Conservation (phyloP, 352 stramenopile species). For the Phytophthora pseudosyringae region DNA sequence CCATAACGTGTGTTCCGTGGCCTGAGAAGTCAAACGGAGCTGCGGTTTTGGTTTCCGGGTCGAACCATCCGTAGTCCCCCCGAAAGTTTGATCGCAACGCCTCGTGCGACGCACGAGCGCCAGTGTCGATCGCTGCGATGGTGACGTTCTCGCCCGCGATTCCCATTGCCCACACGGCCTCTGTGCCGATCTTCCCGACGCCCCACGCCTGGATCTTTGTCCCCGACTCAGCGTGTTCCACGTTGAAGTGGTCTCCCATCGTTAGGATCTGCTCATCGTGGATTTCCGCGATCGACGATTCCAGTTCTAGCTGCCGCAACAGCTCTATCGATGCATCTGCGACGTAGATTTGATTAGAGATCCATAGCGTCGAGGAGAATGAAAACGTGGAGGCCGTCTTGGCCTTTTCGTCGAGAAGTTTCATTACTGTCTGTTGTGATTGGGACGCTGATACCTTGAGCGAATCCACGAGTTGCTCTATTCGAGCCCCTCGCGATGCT, state of each 20-base stretch:
- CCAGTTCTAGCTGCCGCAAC: slow-evolving; percentile 25
- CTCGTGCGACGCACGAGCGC: slow-evolving; percentile 45
- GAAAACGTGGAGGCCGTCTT: slow-evolving; percentile 11
- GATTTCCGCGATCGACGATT: slow-evolving; percentile 41
- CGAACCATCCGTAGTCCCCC: slow-evolving; percentile 30
- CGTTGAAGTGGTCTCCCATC: slow-evolving; percentile 27
- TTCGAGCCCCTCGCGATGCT: slow-evolving; percentile 24
- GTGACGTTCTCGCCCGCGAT: slow-evolving; percentile 38
- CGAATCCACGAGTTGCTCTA: slow-evolving; percentile 26
- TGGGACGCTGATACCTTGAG: slow-evolving; percentile 21
- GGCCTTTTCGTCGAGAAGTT: slow-evolving; percentile 26
- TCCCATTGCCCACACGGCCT: slow-evolving; percentile 39
- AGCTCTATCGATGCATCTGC: slow-evolving; percentile 33
- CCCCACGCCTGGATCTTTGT: slow-evolving; percentile 32
- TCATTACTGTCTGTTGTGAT: slow-evolving; percentile 14
- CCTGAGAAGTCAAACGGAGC: slow-evolving; percentile 34
- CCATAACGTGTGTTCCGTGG: slow-evolving; percentile 41
- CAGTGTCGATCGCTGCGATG: slow-evolving; percentile 50
- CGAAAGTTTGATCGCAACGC: slow-evolving; percentile 35
- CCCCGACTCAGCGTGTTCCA: slow-evolving; percentile 13
- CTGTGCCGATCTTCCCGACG: slow-evolving; percentile 42
- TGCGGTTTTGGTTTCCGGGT: slow-evolving; percentile 35
- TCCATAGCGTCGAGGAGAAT: slow-evolving; percentile 37
- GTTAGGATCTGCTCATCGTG: slow-evolving; percentile 35
- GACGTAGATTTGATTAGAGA: slow-evolving; percentile 48